Base-by-base conservation (phyloP, 148 eudicot genomes). In the Rhododendron kiyosumense region DNA sequence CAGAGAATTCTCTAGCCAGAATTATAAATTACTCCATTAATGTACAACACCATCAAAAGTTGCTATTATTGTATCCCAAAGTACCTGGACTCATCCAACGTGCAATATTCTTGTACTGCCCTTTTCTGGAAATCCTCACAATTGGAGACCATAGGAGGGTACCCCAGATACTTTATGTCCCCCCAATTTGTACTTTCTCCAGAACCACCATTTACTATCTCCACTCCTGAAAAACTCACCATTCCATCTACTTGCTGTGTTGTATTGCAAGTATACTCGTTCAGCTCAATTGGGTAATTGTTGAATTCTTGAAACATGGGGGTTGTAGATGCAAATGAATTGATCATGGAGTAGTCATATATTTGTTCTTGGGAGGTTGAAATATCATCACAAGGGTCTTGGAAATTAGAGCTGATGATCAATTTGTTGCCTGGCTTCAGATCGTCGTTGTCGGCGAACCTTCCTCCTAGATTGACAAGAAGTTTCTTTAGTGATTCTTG, bases 101-200 rank as follows among this genome's bases (percentile, higher is more conserved):
- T 18, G 41, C 32, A 59, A 26, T 41, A 34, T 6, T 41, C 79
- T 38, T 76, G 79, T 76, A 8, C 45, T 78, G 61, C 86, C 65
- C 57, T 24, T 36, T 30, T 30, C 36, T 69, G 75, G 36, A 69
- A 28, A 30, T 81, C 85, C 83, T 41, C 79, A 76, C 10, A 41
- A 41, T 22, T 38, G 69, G 88, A 88, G 32, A 81, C 43, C 65
- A 75, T 86, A 52, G 91, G 91, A 45, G 90, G 87, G 80, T 85
- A 87, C 7, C 87, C 88, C 43, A 89, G 65, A 36, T 91, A 89
- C 85, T 78, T 86, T 78, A 87, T 73, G 38, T 90, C 91, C 32
- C 88, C 90, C 89, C 90, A 91, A 80, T 83, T 88, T 5, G 85
- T 84, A 75, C 89, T 93, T 48, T 90, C 92, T 57, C 83, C 87